A percentile compares a stretch with the other conserved stretches of the same genome.
These are phyloP conservation scores for Kazachstania sp. DNA, from an alignment of 1,139 yeast species.

Conservation along the genomic window DNA sequence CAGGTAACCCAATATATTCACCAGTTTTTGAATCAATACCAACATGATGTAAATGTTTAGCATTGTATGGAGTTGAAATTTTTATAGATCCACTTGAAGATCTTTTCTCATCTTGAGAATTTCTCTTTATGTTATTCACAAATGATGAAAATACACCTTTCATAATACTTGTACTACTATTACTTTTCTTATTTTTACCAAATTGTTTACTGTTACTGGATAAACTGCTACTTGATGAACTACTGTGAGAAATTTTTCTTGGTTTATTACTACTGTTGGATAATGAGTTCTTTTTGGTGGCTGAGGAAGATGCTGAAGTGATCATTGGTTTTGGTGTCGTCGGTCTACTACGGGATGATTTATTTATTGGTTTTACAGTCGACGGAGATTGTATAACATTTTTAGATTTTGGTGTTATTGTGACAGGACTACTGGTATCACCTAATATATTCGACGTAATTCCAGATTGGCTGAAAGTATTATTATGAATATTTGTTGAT, in stretches of 20 bases:
- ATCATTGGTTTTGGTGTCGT: slow-evolving; percentile 2
- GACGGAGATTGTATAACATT: background rate
- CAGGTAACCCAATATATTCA: slow-evolving; percentile 82
- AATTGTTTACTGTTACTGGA: slow-evolving; percentile 24
- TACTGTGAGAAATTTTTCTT: slow-evolving; percentile 1
- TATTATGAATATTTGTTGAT: background rate
- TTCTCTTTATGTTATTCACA: slow-evolving; percentile 38
- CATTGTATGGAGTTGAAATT: slow-evolving; percentile 59
- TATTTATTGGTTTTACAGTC: background rate
- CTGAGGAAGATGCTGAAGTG: background rate
- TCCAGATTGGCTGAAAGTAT: background rate
- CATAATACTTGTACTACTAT: slow-evolving; percentile 21
- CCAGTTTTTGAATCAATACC: slow-evolving; percentile 82
- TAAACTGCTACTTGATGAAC: slow-evolving; percentile 16
- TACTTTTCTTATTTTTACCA: slow-evolving; percentile 2
- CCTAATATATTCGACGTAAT: background rate
- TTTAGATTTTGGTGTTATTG: background rate
- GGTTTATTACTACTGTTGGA: background rate
- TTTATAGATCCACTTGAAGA: slow-evolving; percentile 7
- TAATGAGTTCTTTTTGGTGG: slow-evolving; percentile 12
- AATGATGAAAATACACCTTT: slow-evolving; percentile 44
- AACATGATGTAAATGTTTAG: slow-evolving; percentile 88
- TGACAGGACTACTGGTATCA: background rate
- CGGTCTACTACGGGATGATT: background rate
- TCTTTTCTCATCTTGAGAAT: slow-evolving; percentile 15